Conservation (phyloP, 257 asterid species). For the Nicotiana attenuata region DNA sequence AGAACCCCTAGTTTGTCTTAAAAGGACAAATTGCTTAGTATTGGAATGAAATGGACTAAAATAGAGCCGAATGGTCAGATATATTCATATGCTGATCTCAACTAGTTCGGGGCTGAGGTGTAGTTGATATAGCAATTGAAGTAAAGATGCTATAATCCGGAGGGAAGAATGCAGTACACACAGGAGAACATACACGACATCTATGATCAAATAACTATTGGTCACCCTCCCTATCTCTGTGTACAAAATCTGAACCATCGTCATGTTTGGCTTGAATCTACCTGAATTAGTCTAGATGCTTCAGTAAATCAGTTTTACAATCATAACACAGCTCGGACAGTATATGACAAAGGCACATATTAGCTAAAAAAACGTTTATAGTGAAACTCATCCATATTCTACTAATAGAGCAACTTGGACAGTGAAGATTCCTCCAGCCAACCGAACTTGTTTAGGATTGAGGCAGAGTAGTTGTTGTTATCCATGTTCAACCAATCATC, state of each 20-base stretch:
- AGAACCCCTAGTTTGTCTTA: background rate
- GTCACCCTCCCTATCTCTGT: background rate
- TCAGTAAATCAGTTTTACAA: background rate
- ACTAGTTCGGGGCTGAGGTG: background rate
- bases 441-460: background rate
- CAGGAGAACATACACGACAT: background rate
- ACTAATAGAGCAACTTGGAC: background rate
- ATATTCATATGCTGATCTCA: background rate
- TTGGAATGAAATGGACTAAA: background rate
- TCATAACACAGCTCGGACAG: background rate
- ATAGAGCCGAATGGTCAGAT: background rate
- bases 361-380: background rate
- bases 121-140: background rate
- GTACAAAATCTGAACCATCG: background rate
- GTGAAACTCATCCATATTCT: background rate
- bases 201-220: background rate
- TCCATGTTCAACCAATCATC: background rate
- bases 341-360: background rate
- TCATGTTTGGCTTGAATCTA: background rate
- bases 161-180: conserved; percentile 2
- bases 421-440: background rate
- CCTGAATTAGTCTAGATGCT: background rate
- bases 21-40: background rate
- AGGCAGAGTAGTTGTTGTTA: background rate
- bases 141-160: background rate